Percentiles rank a stretch among this genome's conserved stretches.
Conservation (phyloP, 2,329 filamentous ascomycete genomes). For the Talaromyces funiculosus region DNA sequence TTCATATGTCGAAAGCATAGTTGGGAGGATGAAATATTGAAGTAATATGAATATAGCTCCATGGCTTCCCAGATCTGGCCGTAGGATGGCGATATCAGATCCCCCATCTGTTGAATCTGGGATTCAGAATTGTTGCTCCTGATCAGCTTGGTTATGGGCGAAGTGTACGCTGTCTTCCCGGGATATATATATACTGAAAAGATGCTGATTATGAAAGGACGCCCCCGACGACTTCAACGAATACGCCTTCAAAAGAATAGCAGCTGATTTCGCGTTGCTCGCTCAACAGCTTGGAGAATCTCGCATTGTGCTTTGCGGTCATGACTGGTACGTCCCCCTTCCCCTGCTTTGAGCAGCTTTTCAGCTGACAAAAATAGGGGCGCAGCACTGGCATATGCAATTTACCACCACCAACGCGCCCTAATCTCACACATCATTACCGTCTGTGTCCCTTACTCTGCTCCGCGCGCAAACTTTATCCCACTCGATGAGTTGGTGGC, state of each 20-base stretch:
- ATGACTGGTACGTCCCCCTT: conserved; percentile 61
- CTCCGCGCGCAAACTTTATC: conserved; percentile 50
- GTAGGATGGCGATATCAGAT: conserved; percentile 90
- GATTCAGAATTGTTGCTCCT: conserved; percentile 72
- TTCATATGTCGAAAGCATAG: neutral
- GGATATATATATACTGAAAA: neutral
- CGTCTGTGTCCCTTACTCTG: conserved; percentile 69
- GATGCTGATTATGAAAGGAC: conserved; percentile 28
- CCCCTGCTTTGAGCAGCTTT: neutral
- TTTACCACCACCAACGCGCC: conserved; percentile 66
- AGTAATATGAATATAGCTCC: conserved; percentile 44
- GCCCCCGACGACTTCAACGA: conserved; percentile 56
- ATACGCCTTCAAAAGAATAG: conserved; percentile 67
- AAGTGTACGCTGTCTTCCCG: conserved; percentile 47
- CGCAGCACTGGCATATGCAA: conserved; percentile 68
- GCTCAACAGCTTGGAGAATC: conserved; percentile 52
- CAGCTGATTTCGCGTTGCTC: conserved; percentile 70
- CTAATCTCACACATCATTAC: conserved; percentile 70
- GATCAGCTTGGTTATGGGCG: conserved; percentile 83
- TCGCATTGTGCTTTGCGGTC: conserved; percentile 74
- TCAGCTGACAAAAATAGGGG: conserved; percentile 48
- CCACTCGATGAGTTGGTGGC: conserved; percentile 57
- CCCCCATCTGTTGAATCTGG: conserved; percentile 64
- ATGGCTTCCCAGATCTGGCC: conserved; percentile 77
- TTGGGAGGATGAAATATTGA: neutral